Evolutionary conservation across 1,139 yeast species (phyloP), one percentile per base, ranked within the genome.

Genomic region (Yamadazyma atlantica): DNA sequence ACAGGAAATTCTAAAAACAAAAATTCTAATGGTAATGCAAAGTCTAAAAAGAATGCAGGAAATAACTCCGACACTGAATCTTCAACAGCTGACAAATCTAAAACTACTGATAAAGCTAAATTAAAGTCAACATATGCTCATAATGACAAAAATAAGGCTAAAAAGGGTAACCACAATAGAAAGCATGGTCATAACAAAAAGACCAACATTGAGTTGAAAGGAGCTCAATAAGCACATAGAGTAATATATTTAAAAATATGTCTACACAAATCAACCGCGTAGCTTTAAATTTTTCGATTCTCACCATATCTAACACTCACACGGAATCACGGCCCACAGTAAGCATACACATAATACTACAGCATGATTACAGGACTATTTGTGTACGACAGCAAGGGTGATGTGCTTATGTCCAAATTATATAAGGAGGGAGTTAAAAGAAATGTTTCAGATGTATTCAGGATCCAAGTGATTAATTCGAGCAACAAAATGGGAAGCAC

Each of bases 401-500:
- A 90, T 55, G 80, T 88, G n/a, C 68, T 92, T 36, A 79, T 90
- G 37, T 82, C 94, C 22, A 78, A 87, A 44, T 58, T 86, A 33
- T 84, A 82, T 60, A 73, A 82, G 38, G 87, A 82, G 40, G 87
- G 87, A 0, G 73, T 86, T 39, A 69, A 56, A 44, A 51, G 73
- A 15, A 84, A 84, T 39, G 80, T 90, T 28, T 75, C 94, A n/a
- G 97, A 90, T 50, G 88, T 89, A 32, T 92, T 92, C 57, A 76
- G 96, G 25, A 84, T 90, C 44, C 96, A 92, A 55, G 95, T 89
- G 28, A 86, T 90, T 35, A 73, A 87, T 37, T 77, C 61, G 34
- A 56, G 50, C 21, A 40, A 52, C 27, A 58, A 59, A 31, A 42
- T 43, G 31, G 38, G 42, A 23, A 69, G 75, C 51, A 65, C 70